Percentiles rank a stretch among this genome's conserved stretches.
phyloP scores from a whole-genome alignment of 176 grass and related monocot species.

The Zoysia pacifica region DNA sequence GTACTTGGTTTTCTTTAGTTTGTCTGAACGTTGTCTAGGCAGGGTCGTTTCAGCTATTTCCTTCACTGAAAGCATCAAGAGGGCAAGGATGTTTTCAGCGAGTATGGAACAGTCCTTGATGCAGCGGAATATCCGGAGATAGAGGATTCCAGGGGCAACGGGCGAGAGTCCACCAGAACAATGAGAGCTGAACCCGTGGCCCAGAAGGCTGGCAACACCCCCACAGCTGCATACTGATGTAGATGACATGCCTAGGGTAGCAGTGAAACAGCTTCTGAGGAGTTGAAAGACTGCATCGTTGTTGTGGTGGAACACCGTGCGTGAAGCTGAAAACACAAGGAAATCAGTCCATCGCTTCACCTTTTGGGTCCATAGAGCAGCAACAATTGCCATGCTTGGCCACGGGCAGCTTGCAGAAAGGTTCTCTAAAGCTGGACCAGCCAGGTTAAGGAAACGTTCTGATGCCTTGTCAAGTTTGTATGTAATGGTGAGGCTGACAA shows the following conservation, averaged over 20 bases:
- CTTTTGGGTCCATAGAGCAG: slow-evolving; percentile 92
- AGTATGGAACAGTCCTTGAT: slow-evolving; percentile 91
- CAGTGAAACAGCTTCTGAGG: slow-evolving; percentile 81
- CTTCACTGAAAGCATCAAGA: slow-evolving; percentile 84
- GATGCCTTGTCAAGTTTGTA: slow-evolving; percentile 99
- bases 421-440: slow-evolving; percentile 90
- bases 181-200: slow-evolving; percentile 90
- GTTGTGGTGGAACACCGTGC: slow-evolving; percentile 97
- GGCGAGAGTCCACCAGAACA: slow-evolving; percentile 86
- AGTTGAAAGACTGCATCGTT: slow-evolving; percentile 79
- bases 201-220: slow-evolving; percentile 84
- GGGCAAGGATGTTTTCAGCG: slow-evolving; percentile 70
- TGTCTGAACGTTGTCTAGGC: slow-evolving; percentile 48
- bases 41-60: slow-evolving; percentile 68
- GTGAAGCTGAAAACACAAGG: slow-evolving; percentile 87
- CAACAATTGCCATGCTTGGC: slow-evolving; percentile 98
- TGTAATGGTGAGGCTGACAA: slow-evolving; percentile 94
- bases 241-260: slow-evolving; percentile 61
- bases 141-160: slow-evolving; percentile 92
- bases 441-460: slow-evolving; percentile 92
- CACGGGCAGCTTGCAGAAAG: slow-evolving; percentile 96
- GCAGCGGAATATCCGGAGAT: slow-evolving; percentile 82
- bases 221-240: slow-evolving; percentile 62
- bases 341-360: slow-evolving; percentile 95
- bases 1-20: slow-evolving; percentile 70